These are phyloP conservation scores for Acanthamoeba royreba DNA, from an alignment of 208 protist species.

Conservation along the genomic window DNA sequence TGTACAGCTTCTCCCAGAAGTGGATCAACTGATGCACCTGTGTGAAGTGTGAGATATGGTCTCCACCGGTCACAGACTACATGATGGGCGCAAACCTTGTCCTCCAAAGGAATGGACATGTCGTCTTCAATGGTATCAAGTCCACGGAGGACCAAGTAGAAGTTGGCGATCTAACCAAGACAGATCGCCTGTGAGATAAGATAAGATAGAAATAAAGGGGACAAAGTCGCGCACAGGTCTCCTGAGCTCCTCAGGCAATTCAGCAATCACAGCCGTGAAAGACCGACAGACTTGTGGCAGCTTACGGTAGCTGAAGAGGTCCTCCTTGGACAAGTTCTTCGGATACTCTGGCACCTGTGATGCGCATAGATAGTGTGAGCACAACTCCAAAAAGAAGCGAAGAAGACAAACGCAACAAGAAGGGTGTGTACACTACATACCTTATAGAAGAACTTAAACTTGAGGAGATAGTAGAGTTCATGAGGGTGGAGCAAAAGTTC, in stretches of 20 bases:
- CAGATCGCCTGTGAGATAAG: background rate
- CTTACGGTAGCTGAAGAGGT: background rate
- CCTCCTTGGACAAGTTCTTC: background rate
- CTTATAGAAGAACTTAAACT: background rate
- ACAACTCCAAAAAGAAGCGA: background rate
- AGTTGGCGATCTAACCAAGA: constrained; percentile 8
- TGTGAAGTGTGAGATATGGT: background rate
- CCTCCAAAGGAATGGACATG: background rate
- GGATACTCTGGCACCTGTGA: background rate
- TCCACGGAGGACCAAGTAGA: background rate
- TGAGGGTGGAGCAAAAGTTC: background rate
- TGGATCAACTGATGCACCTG: background rate
- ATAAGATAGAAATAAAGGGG: background rate
- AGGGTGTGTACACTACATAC: background rate
- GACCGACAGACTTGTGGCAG: background rate
- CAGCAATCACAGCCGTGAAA: background rate
- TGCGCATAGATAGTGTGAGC: background rate
- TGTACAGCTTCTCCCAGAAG: background rate
- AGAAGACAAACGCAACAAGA: background rate
- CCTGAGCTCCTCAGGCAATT: background rate
- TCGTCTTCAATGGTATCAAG: background rate
- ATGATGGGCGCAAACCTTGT: background rate
- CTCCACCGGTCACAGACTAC: background rate
- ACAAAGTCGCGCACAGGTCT: background rate
- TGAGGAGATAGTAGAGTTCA: background rate